Conservation (phyloP, 129 eudicot genomes). For the Oenanthe sinensis region DNA sequence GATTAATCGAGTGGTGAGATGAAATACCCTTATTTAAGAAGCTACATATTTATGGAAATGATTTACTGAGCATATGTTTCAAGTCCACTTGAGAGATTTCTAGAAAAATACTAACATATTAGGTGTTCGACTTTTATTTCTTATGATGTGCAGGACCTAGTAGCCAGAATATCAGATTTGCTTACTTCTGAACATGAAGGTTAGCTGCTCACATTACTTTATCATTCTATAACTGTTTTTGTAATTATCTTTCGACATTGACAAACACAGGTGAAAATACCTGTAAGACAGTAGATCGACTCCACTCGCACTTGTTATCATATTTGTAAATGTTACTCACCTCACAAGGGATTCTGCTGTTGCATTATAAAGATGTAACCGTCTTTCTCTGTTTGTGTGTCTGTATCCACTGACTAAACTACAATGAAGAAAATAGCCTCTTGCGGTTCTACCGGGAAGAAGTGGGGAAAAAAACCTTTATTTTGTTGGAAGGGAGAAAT, state of each 20-base stretch:
- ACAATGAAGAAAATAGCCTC: no score
- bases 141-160: slow-evolving; percentile 35
- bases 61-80: no score
- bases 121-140: background rate
- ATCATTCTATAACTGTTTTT: background rate
- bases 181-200: slow-evolving; percentile 43
- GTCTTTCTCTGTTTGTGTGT: no score
- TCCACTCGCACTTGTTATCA: background rate
- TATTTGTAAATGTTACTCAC: background rate
- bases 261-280: background rate
- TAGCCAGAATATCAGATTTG: slow-evolving; percentile 38
- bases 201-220: background rate
- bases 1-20: background rate
- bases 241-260: background rate
- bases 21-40: background rate
- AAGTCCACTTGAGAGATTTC: no score
- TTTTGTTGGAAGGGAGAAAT: no score
- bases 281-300: background rate
- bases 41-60: background rate
- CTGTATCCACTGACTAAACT: no score
- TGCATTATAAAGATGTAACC: no score
- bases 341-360: background rate
- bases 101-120: no score
- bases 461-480: no score
- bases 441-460: no score